phyloP scores from a whole-genome alignment of 2,329 filamentous ascomycete species.

The Coniella lustricola region DNA sequence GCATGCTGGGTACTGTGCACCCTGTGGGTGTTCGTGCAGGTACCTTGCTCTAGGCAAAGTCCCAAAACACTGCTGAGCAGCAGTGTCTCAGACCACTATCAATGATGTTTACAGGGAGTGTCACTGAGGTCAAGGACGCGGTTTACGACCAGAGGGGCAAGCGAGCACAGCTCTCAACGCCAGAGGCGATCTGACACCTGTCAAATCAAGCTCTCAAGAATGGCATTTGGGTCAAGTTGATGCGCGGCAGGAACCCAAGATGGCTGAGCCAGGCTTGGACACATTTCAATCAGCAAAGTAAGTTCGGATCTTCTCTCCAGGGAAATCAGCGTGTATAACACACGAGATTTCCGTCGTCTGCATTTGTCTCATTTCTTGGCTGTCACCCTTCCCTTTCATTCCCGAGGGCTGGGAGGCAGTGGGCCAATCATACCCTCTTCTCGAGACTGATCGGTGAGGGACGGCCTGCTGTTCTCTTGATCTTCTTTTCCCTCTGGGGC shows the following conservation, averaged over 20 bases:
- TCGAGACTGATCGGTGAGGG: neutral
- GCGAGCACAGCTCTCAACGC: neutral
- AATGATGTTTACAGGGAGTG: too few relatives aligned
- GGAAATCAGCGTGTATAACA: slow-evolving; percentile 3
- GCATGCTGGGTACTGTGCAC: too few relatives aligned
- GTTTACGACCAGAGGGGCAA: neutral
- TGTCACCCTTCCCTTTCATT: slow-evolving; percentile 4
- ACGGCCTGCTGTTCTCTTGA: neutral
- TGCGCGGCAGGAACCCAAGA: neutral
- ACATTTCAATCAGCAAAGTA: slow-evolving; percentile 6
- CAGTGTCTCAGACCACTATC: too few relatives aligned
- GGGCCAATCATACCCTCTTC: neutral
- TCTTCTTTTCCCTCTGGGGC: neutral
- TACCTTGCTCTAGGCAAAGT: neutral
- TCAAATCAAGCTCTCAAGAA: neutral
- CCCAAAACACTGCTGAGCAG: too few relatives aligned
- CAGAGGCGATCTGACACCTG: neutral
- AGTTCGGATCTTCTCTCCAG: slow-evolving; percentile 5
- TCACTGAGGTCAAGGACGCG: neutral
- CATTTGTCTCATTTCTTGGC: slow-evolving; percentile 14
- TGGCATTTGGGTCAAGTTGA: neutral
- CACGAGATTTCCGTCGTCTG: slow-evolving; percentile 6
- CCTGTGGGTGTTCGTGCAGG: neutral
- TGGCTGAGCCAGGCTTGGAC: neutral
- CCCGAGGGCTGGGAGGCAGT: neutral